Evolutionary conservation across 2,329 filamentous ascomycete genomes (phyloP).

Genomic region (Pestalotiopsis sp.): DNA sequence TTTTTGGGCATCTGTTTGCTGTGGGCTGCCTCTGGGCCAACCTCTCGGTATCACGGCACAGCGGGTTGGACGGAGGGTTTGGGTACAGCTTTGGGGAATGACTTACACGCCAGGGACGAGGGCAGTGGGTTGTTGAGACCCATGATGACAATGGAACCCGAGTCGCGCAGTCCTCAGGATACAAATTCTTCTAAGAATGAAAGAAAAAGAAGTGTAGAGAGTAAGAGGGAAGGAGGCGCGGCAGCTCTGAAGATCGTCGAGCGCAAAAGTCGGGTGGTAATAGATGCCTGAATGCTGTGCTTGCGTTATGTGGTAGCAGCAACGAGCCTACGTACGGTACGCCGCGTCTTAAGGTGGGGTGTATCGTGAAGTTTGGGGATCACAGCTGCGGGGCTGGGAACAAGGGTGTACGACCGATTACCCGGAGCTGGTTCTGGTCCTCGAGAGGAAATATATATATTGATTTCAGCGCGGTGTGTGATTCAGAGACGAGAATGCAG

Average conservation of each 20-base stretch:
- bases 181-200: neutral
- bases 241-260: neutral
- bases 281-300: neutral
- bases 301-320: neutral
- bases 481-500: no score
- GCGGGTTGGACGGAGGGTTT: conserved; percentile 19
- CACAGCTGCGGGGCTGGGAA: conserved; percentile 9
- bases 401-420: neutral
- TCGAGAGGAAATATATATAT: no score
- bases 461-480: no score
- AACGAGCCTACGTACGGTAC: neutral
- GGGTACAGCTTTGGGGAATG: conserved; percentile 17
- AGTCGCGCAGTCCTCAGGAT: neutral
- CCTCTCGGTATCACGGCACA: neutral
- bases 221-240: neutral
- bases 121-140: conserved; percentile 69
- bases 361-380: conserved; percentile 9
- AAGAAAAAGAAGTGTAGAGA: neutral
- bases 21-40: neutral
- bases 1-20: neutral
- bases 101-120: conserved; percentile 70
- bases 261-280: neutral
- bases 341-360: conserved; percentile 8
- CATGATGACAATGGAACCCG: conserved; percentile 42
- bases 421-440: neutral